Base-by-base conservation (phyloP, 177 flowering plant genomes). In the Vitis hybrid region DNA sequence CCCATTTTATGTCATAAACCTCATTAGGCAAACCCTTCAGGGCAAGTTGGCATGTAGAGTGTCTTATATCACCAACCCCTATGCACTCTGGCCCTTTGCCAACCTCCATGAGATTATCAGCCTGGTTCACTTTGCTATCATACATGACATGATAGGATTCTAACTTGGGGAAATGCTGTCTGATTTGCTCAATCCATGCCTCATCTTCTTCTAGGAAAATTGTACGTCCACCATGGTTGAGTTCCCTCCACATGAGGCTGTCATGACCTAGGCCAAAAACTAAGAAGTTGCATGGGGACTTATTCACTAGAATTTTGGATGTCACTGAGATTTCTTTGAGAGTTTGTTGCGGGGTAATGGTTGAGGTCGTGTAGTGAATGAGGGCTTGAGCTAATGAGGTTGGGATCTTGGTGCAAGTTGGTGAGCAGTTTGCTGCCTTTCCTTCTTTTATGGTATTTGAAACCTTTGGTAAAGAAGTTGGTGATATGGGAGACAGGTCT, bases 201-300 rank as follows among this genome's bases (percentile, higher is more conserved):
- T 76, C 78, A 58, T 89, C 90, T 72, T 89, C 91, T 62, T 89
- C 91, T 0, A 89, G 81, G 74, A 89, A 89, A 10, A 87, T 20
- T 0, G 91, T 89, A 1, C 80, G 77, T 4, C 93, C 93, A 10
- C 89, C 89, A 33, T 83, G 70, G 82, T 89, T 89, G 29, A 89
- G 85, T 2, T 87, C 18, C 39, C 76, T 77, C 94, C 94, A 89
- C 90, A 89, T 86, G 15, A 87, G 79, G 69, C 90, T 84, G 76
- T 89, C 91, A 57, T 86, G 92, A 65, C 94, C 91, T 1, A 89
- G 81, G 45, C 94, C 92, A 65, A 89, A 89, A 1, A 87, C 84
- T 1, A 89, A 70, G 77, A 89, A 89, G 80, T 89, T 87, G 81
- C 90, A 86, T 0, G 94, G 94, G 0, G 94, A 83, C 53, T 78